Conservation (phyloP, 257 asterid genomes). For the Prunella vulgaris region DNA sequence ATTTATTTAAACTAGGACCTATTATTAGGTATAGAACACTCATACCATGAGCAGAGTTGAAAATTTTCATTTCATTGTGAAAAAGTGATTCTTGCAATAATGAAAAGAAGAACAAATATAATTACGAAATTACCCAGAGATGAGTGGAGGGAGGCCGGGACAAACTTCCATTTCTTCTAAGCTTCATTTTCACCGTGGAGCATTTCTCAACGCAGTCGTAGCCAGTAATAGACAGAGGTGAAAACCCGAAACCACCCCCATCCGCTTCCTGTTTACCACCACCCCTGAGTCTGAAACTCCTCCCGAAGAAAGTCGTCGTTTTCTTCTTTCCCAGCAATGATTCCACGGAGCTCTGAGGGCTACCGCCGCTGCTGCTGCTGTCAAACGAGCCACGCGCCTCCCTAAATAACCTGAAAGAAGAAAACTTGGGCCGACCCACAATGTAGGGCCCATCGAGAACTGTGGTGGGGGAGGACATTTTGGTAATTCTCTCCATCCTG, state of each 20-base stretch:
- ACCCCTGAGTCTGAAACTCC: constrained; percentile 9
- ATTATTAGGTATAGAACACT: too few relatives aligned
- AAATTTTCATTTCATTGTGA: background rate
- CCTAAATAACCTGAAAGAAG: constrained; percentile 48
- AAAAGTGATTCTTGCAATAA: too few relatives aligned
- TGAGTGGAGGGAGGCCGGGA: constrained; percentile 38
- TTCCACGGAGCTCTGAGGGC: constrained; percentile 34
- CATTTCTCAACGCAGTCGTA: background rate
- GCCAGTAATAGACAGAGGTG: constrained; percentile 26
- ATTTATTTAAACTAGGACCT: too few relatives aligned
- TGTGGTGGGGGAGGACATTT: constrained; percentile 53
- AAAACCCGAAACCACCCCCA: constrained; percentile 41
- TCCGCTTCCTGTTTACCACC: constrained; percentile 14
- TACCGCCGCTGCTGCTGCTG: constrained; percentile 23
- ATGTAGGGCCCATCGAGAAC: constrained; percentile 66
- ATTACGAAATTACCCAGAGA: constrained; percentile 46
- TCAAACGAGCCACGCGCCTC: constrained; percentile 40
- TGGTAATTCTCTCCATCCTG: constrained; percentile 24
- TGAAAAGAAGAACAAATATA: background rate
- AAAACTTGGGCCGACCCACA: constrained; percentile 37
- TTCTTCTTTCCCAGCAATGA: constrained; percentile 23
- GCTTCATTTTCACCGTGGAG: background rate
- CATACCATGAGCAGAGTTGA: too few relatives aligned
- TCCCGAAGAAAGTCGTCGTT: constrained; percentile 3
- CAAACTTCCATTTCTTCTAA: constrained; percentile 49